Base-by-base conservation (phyloP, 2,329 filamentous ascomycete genomes). In the Pseudocercospora pini-densiflorae region DNA sequence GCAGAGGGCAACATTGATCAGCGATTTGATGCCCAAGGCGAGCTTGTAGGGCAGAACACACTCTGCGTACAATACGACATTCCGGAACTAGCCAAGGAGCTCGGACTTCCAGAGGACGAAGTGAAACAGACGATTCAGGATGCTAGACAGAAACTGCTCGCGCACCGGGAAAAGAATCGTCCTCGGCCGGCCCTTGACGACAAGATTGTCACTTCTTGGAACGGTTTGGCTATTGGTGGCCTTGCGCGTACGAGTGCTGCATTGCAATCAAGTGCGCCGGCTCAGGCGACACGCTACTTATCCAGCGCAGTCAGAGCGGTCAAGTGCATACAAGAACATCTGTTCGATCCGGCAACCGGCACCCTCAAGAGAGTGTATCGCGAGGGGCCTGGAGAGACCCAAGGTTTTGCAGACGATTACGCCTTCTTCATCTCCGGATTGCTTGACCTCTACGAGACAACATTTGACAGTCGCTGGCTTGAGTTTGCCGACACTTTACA, bases 31-130 rank as follows among this genome's bases (percentile, higher is more conserved):
- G 90, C 92, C 0, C 92, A 97, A 73, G 94, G 98, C 76, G 94
- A 98, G 75, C 94, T 98, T 67, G 90, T 97, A 75, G 93, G 94
- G 73, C 93, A 97, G 77, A 99, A 98, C 75, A 93, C 97, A 5
- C 81, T 97, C 1, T 88, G 89, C 43, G 85, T 97, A 27, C 87
- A 87, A 40, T 88, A 86, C 67, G 91, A 89, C 0, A 85, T 89
- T 0, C 84, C 86, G 21, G 88, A 90, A 55, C 83, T 99, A 7
- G 90, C 90, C 14, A 87, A 87, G 63, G 90, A 95, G 71, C 91
- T 97, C 72, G 89, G 88, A 1, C 83, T 94, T 14, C 85, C 89
- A 0, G 87, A 89, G 63, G 85, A 88, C 0, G 90, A 93, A 67
- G 87, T 94, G 1, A 83, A 86, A 49, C 83, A 85, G 45, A 88